Conservation (phyloP, 1,139 yeast species). For the Nakaseomyces glabratus region DNA sequence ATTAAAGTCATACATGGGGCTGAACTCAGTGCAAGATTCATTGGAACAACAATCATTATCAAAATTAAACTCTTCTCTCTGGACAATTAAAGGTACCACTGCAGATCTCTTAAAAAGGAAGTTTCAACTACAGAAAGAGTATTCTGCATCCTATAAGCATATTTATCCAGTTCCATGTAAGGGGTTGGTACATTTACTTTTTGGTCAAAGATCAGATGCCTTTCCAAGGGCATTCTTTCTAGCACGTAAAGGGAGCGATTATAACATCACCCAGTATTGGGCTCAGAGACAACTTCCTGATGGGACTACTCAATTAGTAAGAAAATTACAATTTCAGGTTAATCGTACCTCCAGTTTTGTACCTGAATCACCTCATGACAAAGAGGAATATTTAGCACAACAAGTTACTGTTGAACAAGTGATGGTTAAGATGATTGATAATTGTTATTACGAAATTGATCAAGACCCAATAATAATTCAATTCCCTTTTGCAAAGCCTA, state of each 20-base stretch:
- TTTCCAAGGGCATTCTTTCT: slow-evolving; percentile 22
- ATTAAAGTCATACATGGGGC: slow-evolving; percentile 8
- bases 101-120: slow-evolving; percentile 17
- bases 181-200: slow-evolving; percentile 69
- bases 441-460: slow-evolving; percentile 28
- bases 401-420: slow-evolving; percentile 33
- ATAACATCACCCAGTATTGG: slow-evolving; percentile 18
- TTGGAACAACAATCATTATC: slow-evolving; percentile 6
- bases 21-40: slow-evolving; percentile 7
- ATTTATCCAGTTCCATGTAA: slow-evolving; percentile 57
- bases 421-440: slow-evolving; percentile 32
- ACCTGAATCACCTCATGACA: slow-evolving; percentile 7
- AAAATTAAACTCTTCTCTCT: slow-evolving; percentile 10
- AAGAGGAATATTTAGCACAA: slow-evolving; percentile 8
- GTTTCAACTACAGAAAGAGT: slow-evolving; percentile 21
- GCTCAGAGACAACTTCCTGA: slow-evolving; percentile 10
- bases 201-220: slow-evolving; percentile 65
- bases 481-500: slow-evolving; percentile 48
- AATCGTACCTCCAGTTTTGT: slow-evolving; percentile 26
- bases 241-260: slow-evolving; percentile 17
- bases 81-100: slow-evolving; percentile 15
- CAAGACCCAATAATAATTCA: slow-evolving; percentile 31
- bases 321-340: slow-evolving; percentile 24
- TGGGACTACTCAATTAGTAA: slow-evolving; percentile 14
- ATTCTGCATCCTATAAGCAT: slow-evolving; percentile 29